Conservation (phyloP, 2,329 filamentous ascomycete genomes). For the Phialemonium atrogriseum region DNA sequence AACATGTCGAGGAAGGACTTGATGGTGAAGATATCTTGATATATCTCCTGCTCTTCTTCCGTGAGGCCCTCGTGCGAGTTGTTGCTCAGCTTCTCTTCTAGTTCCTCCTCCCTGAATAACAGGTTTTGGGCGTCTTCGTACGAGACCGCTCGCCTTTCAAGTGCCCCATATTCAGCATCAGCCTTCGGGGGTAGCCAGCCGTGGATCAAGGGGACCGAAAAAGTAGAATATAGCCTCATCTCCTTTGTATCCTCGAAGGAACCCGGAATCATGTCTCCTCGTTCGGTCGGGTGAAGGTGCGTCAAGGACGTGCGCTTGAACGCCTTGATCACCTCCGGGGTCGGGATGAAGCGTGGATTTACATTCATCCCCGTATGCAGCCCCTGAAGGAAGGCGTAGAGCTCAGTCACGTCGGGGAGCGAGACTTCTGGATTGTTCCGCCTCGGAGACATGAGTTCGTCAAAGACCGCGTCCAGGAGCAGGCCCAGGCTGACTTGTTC, state of each 20-base stretch:
- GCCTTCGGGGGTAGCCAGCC: conserved; percentile 75
- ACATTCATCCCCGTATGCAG: conserved; percentile 97
- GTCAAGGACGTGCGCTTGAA: conserved; percentile 44
- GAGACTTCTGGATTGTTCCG: conserved; percentile 53
- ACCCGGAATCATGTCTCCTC: conserved; percentile 48
- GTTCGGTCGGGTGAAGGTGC: conserved; percentile 41
- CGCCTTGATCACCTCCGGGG: conserved; percentile 33
- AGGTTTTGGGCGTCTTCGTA: conserved; percentile 91
- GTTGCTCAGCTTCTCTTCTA: conserved; percentile 67
- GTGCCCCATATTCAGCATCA: conserved; percentile 59
- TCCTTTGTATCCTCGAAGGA: conserved; percentile 82
- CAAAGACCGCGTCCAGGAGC: conserved; percentile 81
- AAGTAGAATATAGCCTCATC: conserved; percentile 85
- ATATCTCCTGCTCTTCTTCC: conserved; percentile 65
- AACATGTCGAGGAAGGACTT: conserved; percentile 73
- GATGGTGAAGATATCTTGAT: conserved; percentile 78
- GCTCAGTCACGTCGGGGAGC: conserved; percentile 77
- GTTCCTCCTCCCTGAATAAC: conserved; percentile 79
- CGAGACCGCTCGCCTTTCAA: conserved; percentile 67
- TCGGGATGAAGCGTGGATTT: conserved; percentile 77
- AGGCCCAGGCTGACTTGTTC: conserved; percentile 85
- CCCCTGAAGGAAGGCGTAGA: conserved; percentile 81
- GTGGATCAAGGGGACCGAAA: conserved; percentile 81
- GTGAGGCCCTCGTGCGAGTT: conserved; percentile 46
- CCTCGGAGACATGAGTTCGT: conserved; percentile 78